Base-by-base conservation (phyloP, 257 asterid genomes). In the Handroanthus guayacan region DNA sequence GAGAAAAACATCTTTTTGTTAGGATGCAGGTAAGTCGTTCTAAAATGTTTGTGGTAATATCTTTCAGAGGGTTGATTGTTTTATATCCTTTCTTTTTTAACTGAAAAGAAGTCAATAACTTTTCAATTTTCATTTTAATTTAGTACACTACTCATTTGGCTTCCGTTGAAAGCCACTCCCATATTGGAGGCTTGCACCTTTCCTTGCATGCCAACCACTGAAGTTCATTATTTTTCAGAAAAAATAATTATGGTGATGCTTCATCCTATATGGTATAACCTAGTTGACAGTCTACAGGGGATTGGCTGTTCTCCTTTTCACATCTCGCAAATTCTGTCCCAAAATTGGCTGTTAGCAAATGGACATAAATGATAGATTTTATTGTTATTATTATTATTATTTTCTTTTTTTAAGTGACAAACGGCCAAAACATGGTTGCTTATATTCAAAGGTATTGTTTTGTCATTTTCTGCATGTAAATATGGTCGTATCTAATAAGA, bases 11-110 rank as follows among this genome's bases (percentile, higher is more conserved):
- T 20, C 72, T 62, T n/a, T 69, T 84, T 50, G 43, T 84, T 62
- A 71, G 70, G 82, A 78, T 91, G 79, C 98, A 95, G 77, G 98
- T 89, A 85, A 85, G 87, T 68, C 55, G 38, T 71, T 72, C 72
- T 43, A 43, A 38, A 48, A 44, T 74, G 25, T 55, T 47, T 18
- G 31, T 25, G 20, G 41, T 67, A 12, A 47, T 14, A 54, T 62
- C 16, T 47, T 18, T 73, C 18, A 47, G 7, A 20, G 3, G n/a
- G 16, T 12, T 11, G 34, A 17, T 31, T 45, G 6, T 62, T 43
- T 55, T 73, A 61, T 18, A 36, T 52, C n/a, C 12, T 55, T n/a
- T 45, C 58, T 34, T 69, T 48, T 45, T 31, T 36, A 43, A 58
- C 69, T 14, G 50, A 10, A 50, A 62, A 39, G 20, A 31, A 39